Evolutionary conservation across 805 yeast species (phyloP), one percentile per base, ranked within the genome.

Genomic region (Yamadazyma sp.): DNA sequence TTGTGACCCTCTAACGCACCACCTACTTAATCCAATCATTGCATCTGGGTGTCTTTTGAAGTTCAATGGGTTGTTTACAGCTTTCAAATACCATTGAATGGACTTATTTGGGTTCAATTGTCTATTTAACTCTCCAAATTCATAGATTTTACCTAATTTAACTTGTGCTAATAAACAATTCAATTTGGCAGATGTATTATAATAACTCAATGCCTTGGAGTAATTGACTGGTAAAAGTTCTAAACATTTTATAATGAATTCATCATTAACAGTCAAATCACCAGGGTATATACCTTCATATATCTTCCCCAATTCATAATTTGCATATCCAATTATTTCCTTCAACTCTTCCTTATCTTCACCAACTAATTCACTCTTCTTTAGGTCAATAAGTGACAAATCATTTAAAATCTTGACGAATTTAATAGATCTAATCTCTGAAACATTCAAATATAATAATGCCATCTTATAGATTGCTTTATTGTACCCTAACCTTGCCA

Each of bases 251-350:
- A 43, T 43, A 27, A 66, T 51, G 39, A 68, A 68, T 20, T 52
- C 62, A 41, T 62, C 66, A 3, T 63, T 65, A 4, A 55, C 40
- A 4, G 53, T 39, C 31, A 67, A 52, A 41, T 65, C 70, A 4
- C 70, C 70, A 5, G 73, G 72, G 43, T 67, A 68, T 9, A 64
- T 56, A 1, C 73, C 73, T 49, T 68, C 73, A 43, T 65, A 64
- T 25, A 68, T 55, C 35, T 56, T 56, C 3, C 70, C 73, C 38
- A 68, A 49, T 44, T 68, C 69, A 49, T 49, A 65, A 32, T 58
- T 56, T 2, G 73, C 68, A 44, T 55, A 50, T 0, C 70, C 73
- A 19, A 67, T 57, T 14, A 67, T 58, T 38, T 67, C 69, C 27
- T 56, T 59, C 30, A 67, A 52, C 46, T 67, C 73, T 27, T 63